Evolutionary conservation across 2,329 filamentous ascomycete species (phyloP).

Genomic region (Paracorniculantispora psalliotae): DNA sequence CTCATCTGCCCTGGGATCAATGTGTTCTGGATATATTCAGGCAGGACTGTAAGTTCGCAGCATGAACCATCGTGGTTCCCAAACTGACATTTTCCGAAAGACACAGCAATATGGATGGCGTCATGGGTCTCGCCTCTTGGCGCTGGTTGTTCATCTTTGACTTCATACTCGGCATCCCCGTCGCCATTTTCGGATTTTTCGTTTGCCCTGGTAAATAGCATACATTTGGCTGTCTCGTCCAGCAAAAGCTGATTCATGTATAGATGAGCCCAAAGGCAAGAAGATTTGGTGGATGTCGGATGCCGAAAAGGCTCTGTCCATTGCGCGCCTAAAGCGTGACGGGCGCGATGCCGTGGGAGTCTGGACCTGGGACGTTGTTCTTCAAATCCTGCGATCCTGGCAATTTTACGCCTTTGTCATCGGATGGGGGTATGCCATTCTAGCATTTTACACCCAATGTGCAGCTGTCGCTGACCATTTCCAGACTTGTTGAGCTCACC

Average conservation of each 20-base stretch:
- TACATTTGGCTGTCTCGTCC: neutral
- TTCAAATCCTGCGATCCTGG: slow-evolving; percentile 10
- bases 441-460: too few relatives aligned
- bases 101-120: slow-evolving; percentile 29
- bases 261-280: slow-evolving; percentile 12
- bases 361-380: slow-evolving; percentile 12
- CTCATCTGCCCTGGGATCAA: slow-evolving; percentile 45
- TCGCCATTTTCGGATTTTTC: slow-evolving; percentile 20
- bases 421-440: slow-evolving; percentile 9
- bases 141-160: slow-evolving; percentile 37
- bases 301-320: neutral
- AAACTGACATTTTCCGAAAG: neutral
- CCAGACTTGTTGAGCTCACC: slow-evolving; percentile 9
- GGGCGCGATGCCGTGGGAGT: slow-evolving; percentile 8
- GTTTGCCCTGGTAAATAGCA: slow-evolving; percentile 11
- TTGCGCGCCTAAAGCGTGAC: slow-evolving; percentile 9
- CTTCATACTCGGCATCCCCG: slow-evolving; percentile 32
- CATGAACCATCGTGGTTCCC: neutral
- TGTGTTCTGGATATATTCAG: slow-evolving; percentile 33
- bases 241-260: neutral
- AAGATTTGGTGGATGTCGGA: slow-evolving; percentile 17
- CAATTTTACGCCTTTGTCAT: slow-evolving; percentile 15
- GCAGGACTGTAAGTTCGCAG: slow-evolving; percentile 23
- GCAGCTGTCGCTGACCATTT: neutral
- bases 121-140: slow-evolving; percentile 29